These are phyloP conservation scores for Talaromyces sp. DNA, from an alignment of 2,329 filamentous ascomycete species.

Conservation along the genomic window DNA sequence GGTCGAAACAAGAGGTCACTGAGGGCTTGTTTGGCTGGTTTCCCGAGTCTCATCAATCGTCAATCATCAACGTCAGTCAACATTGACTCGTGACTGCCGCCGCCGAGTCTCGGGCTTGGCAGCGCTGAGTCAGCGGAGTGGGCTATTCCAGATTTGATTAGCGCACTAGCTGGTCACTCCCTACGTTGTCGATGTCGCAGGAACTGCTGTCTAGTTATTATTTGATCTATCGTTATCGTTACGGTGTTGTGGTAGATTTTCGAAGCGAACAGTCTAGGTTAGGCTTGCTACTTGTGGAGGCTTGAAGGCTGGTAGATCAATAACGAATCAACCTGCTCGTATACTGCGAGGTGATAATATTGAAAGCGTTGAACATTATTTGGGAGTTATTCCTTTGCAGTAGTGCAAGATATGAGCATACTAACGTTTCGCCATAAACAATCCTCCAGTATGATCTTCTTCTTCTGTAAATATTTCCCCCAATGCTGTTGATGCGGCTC, in stretches of 20 bases:
- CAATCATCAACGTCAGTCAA: neutral
- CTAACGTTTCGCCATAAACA: no score
- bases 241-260: neutral
- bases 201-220: neutral
- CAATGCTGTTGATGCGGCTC: neutral
- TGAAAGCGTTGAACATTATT: neutral
- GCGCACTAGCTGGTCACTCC: neutral
- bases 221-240: neutral
- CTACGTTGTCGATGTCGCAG: neutral
- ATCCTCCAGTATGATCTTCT: no score
- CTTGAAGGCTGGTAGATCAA: neutral
- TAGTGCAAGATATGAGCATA: no score
- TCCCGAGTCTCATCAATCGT: neutral
- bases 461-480: neutral
- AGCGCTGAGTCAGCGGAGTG: neutral
- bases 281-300: neutral
- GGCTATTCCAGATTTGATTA: neutral
- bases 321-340: neutral
- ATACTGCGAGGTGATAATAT: neutral
- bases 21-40: neutral
- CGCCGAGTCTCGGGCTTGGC: slow-evolving; percentile 5
- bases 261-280: neutral
- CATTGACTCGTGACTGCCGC: slow-evolving; percentile 9
- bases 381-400: neutral
- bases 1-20: neutral